Conservation (phyloP, 208 protist genomes). For the Leishmania tarentolae region DNA sequence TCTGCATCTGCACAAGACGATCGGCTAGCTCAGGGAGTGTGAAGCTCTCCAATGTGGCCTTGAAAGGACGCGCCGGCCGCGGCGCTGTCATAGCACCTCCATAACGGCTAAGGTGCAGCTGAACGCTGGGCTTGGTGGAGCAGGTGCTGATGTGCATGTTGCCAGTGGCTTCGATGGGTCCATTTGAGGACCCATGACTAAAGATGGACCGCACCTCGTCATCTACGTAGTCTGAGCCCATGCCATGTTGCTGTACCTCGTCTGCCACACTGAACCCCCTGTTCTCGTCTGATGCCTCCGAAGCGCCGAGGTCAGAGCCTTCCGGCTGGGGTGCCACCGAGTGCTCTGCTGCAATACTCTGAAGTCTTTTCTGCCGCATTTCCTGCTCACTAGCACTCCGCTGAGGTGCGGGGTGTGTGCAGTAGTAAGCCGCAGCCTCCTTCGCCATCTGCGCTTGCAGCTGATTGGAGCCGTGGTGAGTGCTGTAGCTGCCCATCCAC, state of each 20-base stretch:
- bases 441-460: slow-evolving; percentile 14
- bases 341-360: slow-evolving; percentile 23
- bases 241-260: background rate
- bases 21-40: slow-evolving; percentile 57
- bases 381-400: slow-evolving; percentile 12
- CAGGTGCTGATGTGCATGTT: slow-evolving; percentile 53
- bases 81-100: slow-evolving; percentile 47
- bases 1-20: slow-evolving; percentile 60
- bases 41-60: slow-evolving; percentile 27
- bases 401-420: slow-evolving; percentile 5
- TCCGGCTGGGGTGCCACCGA: background rate
- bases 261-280: background rate
- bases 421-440: slow-evolving; percentile 37
- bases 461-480: slow-evolving; percentile 35
- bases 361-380: slow-evolving; percentile 18
- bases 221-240: background rate
- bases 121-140: slow-evolving; percentile 59
- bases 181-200: slow-evolving; percentile 76
- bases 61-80: background rate
- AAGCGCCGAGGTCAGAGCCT: background rate
- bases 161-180: slow-evolving; percentile 66
- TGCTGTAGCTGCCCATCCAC: slow-evolving; percentile 73
- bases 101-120: slow-evolving; percentile 47
- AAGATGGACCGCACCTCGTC: slow-evolving; percentile 63
- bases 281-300: background rate